Base-by-base conservation (phyloP, 1,284 basidiomycete genomes). In the Clitocybe nebularis region DNA sequence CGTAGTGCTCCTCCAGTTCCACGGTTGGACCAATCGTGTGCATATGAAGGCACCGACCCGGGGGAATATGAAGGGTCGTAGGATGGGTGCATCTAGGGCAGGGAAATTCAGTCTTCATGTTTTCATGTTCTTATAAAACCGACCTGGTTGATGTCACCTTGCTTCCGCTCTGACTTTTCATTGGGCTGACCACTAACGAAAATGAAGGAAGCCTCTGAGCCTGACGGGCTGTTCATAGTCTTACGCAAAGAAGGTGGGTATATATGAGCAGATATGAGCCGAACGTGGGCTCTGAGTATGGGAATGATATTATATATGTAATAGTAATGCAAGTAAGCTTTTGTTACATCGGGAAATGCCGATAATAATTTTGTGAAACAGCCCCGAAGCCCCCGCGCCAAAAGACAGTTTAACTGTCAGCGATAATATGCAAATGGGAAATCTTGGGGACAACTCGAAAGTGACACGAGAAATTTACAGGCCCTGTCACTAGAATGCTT, bases 1-100 rank as follows among this genome's bases (percentile, higher is more conserved):
- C 62, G 61, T 11, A 90, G 54, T n/a, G 60, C 61, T 10, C 77
- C 77, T 8, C 79, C 81, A 0, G 80, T 81, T n/a, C 73, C 74
- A 24, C 60, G 45, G 11, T 47, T 50, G 1, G 84, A 81, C 86
- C 84, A 89, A 57, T 88, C 80, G 47, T 90, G 87, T 0, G 84
- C 86, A 50, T 79, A 85, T 2, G 76, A 71, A 0, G 61, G 42
- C 4, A 55, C 49, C 4, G 68, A 68, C 3, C 79, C 79, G 5
- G 74, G 71, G 3, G 39, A 47, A 47, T 81, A 79, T 4, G 53
- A 53, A 6, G 56, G 45, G 19, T 63, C 47, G 33, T 57, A 47
- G 1, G 78, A 80, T 22, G 77, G 67, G 52, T 81, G 73, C 8
- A 48, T 43, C 51, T 61, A 39, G 13, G 11, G 16, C 22, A 28